phyloP scores from a whole-genome alignment of 805 yeast species.

The Wickerhamomyces subpelliculosus region DNA sequence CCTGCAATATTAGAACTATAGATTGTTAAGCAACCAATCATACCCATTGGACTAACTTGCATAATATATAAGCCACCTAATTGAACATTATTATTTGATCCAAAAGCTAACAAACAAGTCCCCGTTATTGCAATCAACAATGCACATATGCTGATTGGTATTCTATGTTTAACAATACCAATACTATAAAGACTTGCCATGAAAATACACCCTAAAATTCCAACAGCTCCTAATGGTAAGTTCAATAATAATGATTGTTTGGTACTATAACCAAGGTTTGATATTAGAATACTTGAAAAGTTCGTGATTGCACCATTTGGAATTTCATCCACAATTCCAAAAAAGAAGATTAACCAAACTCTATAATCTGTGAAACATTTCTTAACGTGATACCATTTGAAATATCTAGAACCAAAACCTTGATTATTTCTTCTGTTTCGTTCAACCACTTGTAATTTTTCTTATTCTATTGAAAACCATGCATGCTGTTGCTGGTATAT shows the following conservation, averaged over 20 bases:
- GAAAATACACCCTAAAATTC: conserved; percentile 17
- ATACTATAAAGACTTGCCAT: too few species aligned
- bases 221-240: conserved; percentile 25
- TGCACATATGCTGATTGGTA: conserved; percentile 23
- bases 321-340: conserved; percentile 24
- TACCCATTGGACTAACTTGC: conserved; percentile 21
- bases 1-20: conserved; percentile 53
- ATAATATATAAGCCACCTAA: conserved; percentile 4
- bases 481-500: conserved; percentile 36
- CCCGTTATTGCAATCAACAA: conserved; percentile 21
- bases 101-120: conserved; percentile 25
- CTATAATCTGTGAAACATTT: conserved; percentile 35
- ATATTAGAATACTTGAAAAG: conserved; percentile 35
- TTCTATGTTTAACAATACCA: too few species aligned
- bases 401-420: conserved; percentile 35
- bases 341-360: conserved; percentile 31
- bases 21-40: conserved; percentile 25
- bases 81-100: conserved; percentile 3
- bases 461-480: conserved; percentile 31
- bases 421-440: conserved; percentile 37
- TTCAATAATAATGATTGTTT: conserved; percentile 19
- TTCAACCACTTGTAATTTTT: conserved; percentile 33
- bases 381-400: conserved; percentile 30
- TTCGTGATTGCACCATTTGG: conserved; percentile 43
- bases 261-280: conserved; percentile 18